Conservation (phyloP, 768 basidiomycete genomes). For the Daedaleopsis sinensis region DNA sequence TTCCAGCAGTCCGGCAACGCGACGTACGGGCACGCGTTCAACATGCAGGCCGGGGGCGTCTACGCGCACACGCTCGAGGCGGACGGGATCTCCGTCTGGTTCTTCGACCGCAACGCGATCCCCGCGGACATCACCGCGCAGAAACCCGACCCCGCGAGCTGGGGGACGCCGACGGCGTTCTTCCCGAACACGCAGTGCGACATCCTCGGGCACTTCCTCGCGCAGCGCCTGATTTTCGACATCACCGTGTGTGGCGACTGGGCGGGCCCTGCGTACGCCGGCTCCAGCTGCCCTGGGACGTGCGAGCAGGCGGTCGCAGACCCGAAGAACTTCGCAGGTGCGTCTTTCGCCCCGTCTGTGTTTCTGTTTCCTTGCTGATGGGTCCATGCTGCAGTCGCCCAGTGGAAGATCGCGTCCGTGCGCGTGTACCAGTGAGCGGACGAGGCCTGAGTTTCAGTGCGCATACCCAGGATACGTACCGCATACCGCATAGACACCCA, state of each 20-base stretch:
- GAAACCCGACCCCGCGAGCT: slow-evolving; percentile 42
- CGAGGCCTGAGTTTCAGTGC: background rate
- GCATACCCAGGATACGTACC: slow-evolving; percentile 13
- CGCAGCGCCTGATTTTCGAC: slow-evolving; percentile 44
- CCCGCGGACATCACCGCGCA: slow-evolving; percentile 38
- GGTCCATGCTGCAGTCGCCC: slow-evolving; percentile 42
- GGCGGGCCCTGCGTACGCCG: slow-evolving; percentile 39
- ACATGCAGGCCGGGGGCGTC: slow-evolving; percentile 47
- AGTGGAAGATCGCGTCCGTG: slow-evolving; percentile 61
- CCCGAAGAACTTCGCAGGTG: slow-evolving; percentile 55
- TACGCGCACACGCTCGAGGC: slow-evolving; percentile 43
- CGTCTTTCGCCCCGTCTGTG: slow-evolving; percentile 4
- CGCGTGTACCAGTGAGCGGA: slow-evolving; percentile 47
- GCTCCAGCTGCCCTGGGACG: slow-evolving; percentile 35
- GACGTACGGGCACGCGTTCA: slow-evolving; percentile 47
- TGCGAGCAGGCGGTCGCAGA: slow-evolving; percentile 48
- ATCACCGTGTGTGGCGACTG: slow-evolving; percentile 49
- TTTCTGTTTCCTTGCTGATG: background rate
- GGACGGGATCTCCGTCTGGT: slow-evolving; percentile 50
- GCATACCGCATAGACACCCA: background rate
- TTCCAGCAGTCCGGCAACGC: slow-evolving; percentile 34
- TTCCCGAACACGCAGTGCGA: slow-evolving; percentile 41
- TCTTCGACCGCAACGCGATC: slow-evolving; percentile 41
- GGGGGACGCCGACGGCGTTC: slow-evolving; percentile 45
- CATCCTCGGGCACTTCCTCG: slow-evolving; percentile 37